These are phyloP conservation scores for Alopecurus myosuroides DNA, from an alignment of 176 grass and related monocot genomes.

Conservation along the genomic window DNA sequence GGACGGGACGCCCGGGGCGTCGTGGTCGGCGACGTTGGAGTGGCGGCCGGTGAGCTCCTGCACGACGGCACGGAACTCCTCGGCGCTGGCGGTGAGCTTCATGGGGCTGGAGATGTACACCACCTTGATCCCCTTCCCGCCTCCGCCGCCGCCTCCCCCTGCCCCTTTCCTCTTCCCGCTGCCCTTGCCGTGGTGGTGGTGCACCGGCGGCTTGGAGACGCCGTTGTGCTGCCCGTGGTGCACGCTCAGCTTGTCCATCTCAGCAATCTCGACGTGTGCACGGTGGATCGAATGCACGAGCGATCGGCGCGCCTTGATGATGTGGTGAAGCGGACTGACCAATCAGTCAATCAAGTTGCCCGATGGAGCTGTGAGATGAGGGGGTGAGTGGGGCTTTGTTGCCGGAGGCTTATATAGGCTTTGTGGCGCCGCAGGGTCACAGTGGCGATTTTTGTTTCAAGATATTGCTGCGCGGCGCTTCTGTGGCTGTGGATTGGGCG, in stretches of 20 bases:
- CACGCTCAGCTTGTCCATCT: slow-evolving; percentile 49
- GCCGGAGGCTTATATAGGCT: slow-evolving; percentile 31
- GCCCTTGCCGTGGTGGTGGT: slow-evolving; percentile 9
- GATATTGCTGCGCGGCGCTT: slow-evolving; percentile 1
- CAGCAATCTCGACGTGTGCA: background rate
- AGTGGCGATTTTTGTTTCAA: slow-evolving; percentile 16
- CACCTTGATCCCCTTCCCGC: slow-evolving; percentile 52
- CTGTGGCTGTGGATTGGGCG: background rate
- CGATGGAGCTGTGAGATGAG: background rate
- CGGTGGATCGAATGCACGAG: background rate
- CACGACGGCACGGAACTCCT: slow-evolving; percentile 74
- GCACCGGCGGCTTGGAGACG: slow-evolving; percentile 52
- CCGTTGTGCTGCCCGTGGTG: slow-evolving; percentile 31
- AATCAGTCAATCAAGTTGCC: background rate
- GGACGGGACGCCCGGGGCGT: background rate
- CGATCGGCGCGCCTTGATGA: background rate
- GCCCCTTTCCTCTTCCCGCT: slow-evolving; percentile 2
- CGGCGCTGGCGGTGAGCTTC: slow-evolving; percentile 62
- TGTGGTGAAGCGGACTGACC: background rate
- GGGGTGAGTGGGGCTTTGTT: background rate
- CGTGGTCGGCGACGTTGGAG: slow-evolving; percentile 66
- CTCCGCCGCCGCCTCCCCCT: background rate
- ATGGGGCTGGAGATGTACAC: slow-evolving; percentile 88
- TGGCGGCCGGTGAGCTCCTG: slow-evolving; percentile 69
- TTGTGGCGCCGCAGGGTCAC: background rate